Evolutionary conservation across 2,329 filamentous ascomycete genomes (phyloP), one percentile per base, ranked within the genome.

Genomic region (Rhinocladiella similis): DNA sequence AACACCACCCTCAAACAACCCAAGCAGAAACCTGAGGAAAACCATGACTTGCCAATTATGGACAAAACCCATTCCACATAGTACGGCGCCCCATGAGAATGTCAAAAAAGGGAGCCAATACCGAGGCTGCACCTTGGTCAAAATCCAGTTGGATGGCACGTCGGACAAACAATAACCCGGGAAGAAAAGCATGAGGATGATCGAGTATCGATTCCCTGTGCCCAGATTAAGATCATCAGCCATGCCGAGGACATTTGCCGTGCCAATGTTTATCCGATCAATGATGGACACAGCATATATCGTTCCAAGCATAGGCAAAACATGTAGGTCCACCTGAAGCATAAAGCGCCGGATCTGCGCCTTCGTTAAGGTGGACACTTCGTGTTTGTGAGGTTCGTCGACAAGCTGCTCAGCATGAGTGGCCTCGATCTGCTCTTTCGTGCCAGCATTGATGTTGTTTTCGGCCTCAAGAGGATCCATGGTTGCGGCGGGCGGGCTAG

Each of bases 181-280:
- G 43, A 59, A 59, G 42, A 55, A 59, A 7, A 59, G 12, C 53
- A 59, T 39, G 20, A 59, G 42, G 16, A 50, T 19, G 29, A 59
- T 52, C 12, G 47, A 48, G 48, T 59, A 59, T 35, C 33, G 39
- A 7, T 46, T 18, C 22, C 41, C 41, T 3, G 16, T 53, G 2
- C 38, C 53, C 4, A 59, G 22, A 10, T 50, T 39, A 25, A 56
- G 36, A 36, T 59, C 56, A 38, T 59, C 35, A 29, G 50, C 39
- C 56, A 59, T 59, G 19, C 56, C 56, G 10, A 56, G 33, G n/a
- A 59, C 56, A 33, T 56, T 55, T 10, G 56, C 56, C n/a, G 12
- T 18, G 2, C 52, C 52, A 16, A 59, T 59, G 20, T 59, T 59
- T 47, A 55, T 56, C 5, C 56, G 56, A 43, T 59, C 56, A n/a